Evolutionary conservation across 768 basidiomycete genomes (phyloP), one percentile per base, ranked within the genome.

Genomic region (Sistotremastrum niveocremeum): DNA sequence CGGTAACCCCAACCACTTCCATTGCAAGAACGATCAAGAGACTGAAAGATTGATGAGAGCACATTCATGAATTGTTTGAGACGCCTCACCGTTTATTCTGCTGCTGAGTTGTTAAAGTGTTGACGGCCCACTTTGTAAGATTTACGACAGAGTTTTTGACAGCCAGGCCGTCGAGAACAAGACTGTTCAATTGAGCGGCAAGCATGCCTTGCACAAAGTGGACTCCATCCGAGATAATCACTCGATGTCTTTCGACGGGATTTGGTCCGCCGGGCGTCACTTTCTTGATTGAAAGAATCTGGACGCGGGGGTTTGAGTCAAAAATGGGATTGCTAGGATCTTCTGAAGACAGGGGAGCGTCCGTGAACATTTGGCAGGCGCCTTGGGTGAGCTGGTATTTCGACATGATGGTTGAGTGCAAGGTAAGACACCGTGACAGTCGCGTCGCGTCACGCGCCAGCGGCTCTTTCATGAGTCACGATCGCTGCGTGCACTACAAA

Each of bases 171-270:
- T 77, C 68, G 10, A 80, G 71, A 9, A 93, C 79, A 52, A 88
- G 64, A 5, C 67, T 51, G 56, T 97, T 97, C 39, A 91, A 73
- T 56, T 89, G 84, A 0, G 93, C 97, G 4, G 91, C 87, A 34
- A 98, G 70, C 95, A 99, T 97, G 29, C 85, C 81, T 61, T 97
- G 95, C 41, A 84, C 69, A 60, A 85, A 95, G 52, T 84, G 65
- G 12, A 70, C 68, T 37, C 94, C 91, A 62, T 98, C 94, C 0
- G 90, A 94, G 37, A 97, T 67, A 62, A 97, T 87, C 49, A 94
- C 71, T 50, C 89, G 74, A 62, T 74, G 79, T 47, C 82, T 69
- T 56, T 84, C 81, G 39, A 69, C 52, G 39, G 62, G 6, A 44
- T 60, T 7, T 54, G 49, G 57, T n/a, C 58, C 52, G 6, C 60